Base-by-base conservation (phyloP, 2,329 filamentous ascomycete genomes). In the Fusarium sp. region DNA sequence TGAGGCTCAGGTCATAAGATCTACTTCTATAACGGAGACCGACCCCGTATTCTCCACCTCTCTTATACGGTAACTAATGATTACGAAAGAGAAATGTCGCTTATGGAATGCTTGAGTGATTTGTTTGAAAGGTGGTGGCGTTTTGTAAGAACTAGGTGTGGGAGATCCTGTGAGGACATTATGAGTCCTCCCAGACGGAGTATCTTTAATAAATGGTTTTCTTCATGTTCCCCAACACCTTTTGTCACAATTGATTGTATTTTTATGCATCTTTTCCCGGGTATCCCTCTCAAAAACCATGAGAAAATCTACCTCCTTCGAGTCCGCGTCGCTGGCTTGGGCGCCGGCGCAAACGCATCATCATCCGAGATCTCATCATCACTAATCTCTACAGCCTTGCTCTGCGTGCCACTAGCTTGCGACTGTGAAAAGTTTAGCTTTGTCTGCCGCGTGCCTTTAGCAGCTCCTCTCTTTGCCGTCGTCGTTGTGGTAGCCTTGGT, bases 351-450 rank as follows among this genome's bases (percentile, higher is more conserved):
- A 80, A 92, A 92, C 0, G 86, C 82, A 80, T 91, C 88, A 50
- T 91, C 89, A 66, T 91, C 89, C 0, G 88, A 90, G 52, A 92
- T 91, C 80, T 92, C 90, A 78, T 92, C 91, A 68, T 92, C 90
- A 70, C 90, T 92, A 64, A 92, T 88, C 77, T 92, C 89, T 18
- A 89, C 78, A n/a, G 85, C 84, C 41, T 86, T 84, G 37, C 86
- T 81, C 71, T 88, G 85, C 34, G 85, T 83, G 9, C 82, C 80
- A 4, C 83, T 81, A 70, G 88, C 77, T 10, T 75, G 73, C 3
- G 73, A 75, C 61, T 83, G 83, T 16, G 85, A 81, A 50, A 84
- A 84, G 59, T 78, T 76, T 8, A 84, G 56, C 64, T 73, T 82
- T 16, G 82, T 80, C 68, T 86, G 83, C 50, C 79, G 80, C 13